A percentile compares a stretch with the other conserved stretches of the same genome.
Conservation (phyloP, 352 stramenopile species). For the Thraustochytrium striatum region DNA sequence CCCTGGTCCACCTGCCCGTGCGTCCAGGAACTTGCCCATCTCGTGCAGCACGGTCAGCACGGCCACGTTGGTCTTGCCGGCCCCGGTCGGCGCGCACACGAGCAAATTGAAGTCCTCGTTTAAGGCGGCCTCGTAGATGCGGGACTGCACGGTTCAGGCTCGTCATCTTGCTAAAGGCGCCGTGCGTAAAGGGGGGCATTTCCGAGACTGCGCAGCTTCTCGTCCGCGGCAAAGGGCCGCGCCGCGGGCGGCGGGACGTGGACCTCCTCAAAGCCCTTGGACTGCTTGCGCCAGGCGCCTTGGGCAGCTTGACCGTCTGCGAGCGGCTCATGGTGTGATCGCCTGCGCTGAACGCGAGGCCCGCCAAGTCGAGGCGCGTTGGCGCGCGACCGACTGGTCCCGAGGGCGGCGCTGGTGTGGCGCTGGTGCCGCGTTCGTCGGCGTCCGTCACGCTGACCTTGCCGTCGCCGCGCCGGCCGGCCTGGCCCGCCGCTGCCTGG, state of each 20-base stretch:
- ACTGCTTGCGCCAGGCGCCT: constrained; percentile 93
- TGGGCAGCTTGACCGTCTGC: constrained; percentile 88
- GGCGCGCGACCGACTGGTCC: not conserved
- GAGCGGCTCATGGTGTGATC: constrained; percentile 98
- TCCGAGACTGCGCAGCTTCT: constrained; percentile 78
- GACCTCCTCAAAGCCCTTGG: constrained; percentile 97
- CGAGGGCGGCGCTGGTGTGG: not conserved
- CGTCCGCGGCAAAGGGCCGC: constrained; percentile 53
- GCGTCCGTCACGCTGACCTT: not conserved
- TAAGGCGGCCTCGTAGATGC: constrained; percentile 76
- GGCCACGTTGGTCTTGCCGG: constrained; percentile 98
- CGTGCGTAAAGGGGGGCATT: constrained; percentile 89
- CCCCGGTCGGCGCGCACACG: constrained; percentile 96
- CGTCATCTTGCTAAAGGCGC: constrained; percentile 93
- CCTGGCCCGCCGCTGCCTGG: not conserved
- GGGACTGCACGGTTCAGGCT: constrained; percentile 98
- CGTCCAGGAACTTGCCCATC: constrained; percentile 81
- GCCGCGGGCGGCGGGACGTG: constrained; percentile 94
- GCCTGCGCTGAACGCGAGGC: constrained; percentile 88
- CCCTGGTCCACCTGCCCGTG: constrained; percentile 37
- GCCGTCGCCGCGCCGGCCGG: not conserved
- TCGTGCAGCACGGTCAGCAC: constrained; percentile 98
- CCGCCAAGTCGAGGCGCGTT: constrained; percentile 82
- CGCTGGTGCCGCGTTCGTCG: constrained; percentile 13
- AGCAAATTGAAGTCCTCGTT: constrained; percentile 84